A percentile compares a stretch with the other conserved stretches of the same genome.
These are phyloP conservation scores for Aspergillus leporis DNA, from an alignment of 495 filamentous ascomycete genomes.

Conservation along the genomic window DNA sequence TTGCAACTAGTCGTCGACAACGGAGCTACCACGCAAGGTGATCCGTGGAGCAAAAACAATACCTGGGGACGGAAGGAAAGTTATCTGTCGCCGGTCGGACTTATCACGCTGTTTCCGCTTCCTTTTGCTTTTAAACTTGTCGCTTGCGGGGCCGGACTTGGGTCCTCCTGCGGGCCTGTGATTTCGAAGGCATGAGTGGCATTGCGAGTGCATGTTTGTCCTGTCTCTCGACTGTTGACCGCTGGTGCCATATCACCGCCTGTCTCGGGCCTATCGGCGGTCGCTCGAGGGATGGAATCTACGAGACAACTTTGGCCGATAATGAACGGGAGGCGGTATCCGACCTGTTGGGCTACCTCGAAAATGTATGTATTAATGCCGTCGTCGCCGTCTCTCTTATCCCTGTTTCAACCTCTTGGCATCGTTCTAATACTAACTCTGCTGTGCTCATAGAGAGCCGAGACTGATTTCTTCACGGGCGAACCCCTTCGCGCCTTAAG, in stretches of 20 bases:
- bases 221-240: conserved; percentile 46
- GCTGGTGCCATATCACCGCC: conserved; percentile 50
- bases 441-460: conserved; percentile 64
- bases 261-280: conserved; percentile 56
- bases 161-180: conserved; percentile 37
- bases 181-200: conserved; percentile 40
- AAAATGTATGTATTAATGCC: conserved; percentile 68
- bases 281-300: conserved; percentile 87
- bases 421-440: conserved; percentile 14
- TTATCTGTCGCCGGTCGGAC: conserved; percentile 7
- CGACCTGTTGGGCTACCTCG: conserved; percentile 90
- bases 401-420: not conserved
- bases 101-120: conserved; percentile 11
- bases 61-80: not conserved
- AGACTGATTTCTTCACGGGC: conserved; percentile 97
- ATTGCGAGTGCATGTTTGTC: conserved; percentile 45
- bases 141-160: conserved; percentile 28
- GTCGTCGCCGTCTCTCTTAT: conserved; percentile 10
- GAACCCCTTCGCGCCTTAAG: conserved; percentile 93
- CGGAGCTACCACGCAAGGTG: not conserved
- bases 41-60: not conserved
- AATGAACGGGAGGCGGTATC: conserved; percentile 97
- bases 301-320: conserved; percentile 93
- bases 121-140: conserved; percentile 19
- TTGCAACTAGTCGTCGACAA: not conserved